phyloP scores from a whole-genome alignment of 495 filamentous ascomycete species.

The Annulohypoxylon moriforme region DNA sequence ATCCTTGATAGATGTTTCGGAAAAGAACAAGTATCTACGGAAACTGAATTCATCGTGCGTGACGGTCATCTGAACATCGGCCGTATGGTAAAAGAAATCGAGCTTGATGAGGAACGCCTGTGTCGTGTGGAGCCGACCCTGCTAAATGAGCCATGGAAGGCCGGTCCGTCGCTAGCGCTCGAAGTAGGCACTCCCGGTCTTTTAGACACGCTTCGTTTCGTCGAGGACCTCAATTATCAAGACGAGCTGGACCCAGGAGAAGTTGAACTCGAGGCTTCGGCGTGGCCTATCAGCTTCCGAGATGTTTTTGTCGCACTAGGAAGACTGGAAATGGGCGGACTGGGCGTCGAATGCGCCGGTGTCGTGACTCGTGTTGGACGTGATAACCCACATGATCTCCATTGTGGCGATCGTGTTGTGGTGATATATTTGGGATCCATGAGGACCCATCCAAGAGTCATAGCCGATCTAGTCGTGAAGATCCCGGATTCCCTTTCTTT shows the following conservation, averaged over 20 bases:
- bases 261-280: conserved; percentile 48
- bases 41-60: neutral
- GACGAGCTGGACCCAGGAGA: conserved; percentile 24
- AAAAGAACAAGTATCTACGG: neutral
- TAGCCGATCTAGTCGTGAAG: neutral
- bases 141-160: neutral
- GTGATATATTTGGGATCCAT: neutral
- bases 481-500: neutral
- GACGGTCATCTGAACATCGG: neutral
- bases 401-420: neutral
- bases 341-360: conserved; percentile 55
- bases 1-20: neutral
- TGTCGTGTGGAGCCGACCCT: neutral
- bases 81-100: neutral
- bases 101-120: neutral
- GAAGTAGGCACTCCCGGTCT: neutral
- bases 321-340: conserved; percentile 37
- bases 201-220: neutral
- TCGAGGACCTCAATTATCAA: neutral
- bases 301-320: conserved; percentile 60
- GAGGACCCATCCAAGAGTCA: neutral
- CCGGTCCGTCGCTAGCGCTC: neutral
- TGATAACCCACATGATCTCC: neutral
- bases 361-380: conserved; percentile 47
- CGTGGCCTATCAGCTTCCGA: conserved; percentile 45